phyloP scores from a whole-genome alignment of 2,329 filamentous ascomycete species.

The Achaetomium macrosporum region DNA sequence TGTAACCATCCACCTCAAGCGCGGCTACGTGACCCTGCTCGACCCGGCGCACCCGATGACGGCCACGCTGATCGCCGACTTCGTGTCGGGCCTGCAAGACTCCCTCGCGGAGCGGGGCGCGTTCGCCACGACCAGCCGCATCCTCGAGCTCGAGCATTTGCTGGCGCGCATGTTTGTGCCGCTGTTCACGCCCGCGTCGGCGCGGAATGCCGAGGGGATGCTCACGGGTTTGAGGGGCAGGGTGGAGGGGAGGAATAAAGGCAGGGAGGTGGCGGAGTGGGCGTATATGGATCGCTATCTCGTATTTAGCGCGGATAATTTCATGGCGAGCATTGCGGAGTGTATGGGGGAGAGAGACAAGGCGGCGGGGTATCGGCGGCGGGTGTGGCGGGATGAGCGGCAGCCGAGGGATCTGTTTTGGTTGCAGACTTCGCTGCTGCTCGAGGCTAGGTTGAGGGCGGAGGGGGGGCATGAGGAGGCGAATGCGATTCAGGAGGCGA shows the following conservation, averaged over 20 bases:
- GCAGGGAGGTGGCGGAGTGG: conserved; percentile 2
- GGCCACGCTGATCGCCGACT: conserved; percentile 11
- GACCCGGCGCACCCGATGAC: conserved; percentile 13
- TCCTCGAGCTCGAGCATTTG: conserved; percentile 21
- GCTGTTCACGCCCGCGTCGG: conserved; percentile 15
- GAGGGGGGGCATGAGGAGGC: conserved; percentile 12
- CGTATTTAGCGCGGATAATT: conserved; percentile 22
- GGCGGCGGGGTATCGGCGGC: conserved; percentile 11
- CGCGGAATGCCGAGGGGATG: conserved; percentile 12
- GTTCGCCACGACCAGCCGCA: conserved; percentile 14
- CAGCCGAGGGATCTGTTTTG: conserved; percentile 22
- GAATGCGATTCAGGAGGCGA: conserved; percentile 10
- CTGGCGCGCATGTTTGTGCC: conserved; percentile 23
- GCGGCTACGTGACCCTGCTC: conserved; percentile 24
- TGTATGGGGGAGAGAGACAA: conserved; percentile 9
- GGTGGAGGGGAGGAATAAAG: conserved; percentile 3
- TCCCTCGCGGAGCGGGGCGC: conserved; percentile 12
- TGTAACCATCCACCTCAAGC: conserved; percentile 24
- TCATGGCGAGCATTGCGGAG: conserved; percentile 21
- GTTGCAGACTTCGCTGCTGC: conserved; percentile 19
- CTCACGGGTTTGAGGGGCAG: conserved; percentile 5
- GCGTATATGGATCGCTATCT: conserved; percentile 23
- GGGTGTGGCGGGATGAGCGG: conserved; percentile 13
- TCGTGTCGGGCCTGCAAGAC: neutral
- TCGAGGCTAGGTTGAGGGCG: conserved; percentile 17